These are phyloP conservation scores for Glycine latifolia DNA, from an alignment of 306 rosid species.

Conservation along the genomic window DNA sequence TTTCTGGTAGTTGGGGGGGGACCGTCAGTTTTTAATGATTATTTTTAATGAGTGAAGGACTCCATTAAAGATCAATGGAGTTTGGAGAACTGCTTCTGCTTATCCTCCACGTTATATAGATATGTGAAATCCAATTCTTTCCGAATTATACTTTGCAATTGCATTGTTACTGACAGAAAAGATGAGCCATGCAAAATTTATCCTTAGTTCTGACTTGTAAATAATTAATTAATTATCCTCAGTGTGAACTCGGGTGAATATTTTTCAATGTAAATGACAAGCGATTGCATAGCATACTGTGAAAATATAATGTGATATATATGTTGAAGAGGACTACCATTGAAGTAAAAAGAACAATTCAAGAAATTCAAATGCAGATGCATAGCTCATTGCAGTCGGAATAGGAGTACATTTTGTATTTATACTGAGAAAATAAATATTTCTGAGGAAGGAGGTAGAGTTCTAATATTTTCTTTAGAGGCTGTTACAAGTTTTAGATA, in stretches of 20 bases:
- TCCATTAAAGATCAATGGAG: slow-evolving; percentile 12
- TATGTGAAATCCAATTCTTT: not conserved
- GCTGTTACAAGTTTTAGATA: too few relatives aligned
- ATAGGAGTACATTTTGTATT: not conserved
- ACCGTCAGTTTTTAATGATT: not conserved
- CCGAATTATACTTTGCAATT: not conserved
- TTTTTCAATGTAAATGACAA: not conserved
- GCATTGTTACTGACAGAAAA: not conserved
- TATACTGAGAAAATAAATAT: not conserved
- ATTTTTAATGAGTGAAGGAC: slow-evolving; percentile 21
- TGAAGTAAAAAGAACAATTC: not conserved
- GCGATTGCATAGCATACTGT: not conserved
- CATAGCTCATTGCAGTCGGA: not conserved
- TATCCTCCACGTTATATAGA: not conserved
- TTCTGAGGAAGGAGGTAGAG: not conserved
- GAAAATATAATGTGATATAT: not conserved
- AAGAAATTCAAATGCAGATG: not conserved
- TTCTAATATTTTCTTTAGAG: too few relatives aligned
- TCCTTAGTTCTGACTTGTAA: not conserved
- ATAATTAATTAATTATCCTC: too few relatives aligned
- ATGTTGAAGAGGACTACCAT: not conserved
- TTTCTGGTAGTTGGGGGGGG: slow-evolving; percentile 66
- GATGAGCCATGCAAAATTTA: not conserved
- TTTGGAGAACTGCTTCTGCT: slow-evolving; percentile 22
- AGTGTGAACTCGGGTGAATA: too few relatives aligned